Base-by-base conservation (phyloP, 495 filamentous ascomycete species). In the Pyrenula massariospora region DNA sequence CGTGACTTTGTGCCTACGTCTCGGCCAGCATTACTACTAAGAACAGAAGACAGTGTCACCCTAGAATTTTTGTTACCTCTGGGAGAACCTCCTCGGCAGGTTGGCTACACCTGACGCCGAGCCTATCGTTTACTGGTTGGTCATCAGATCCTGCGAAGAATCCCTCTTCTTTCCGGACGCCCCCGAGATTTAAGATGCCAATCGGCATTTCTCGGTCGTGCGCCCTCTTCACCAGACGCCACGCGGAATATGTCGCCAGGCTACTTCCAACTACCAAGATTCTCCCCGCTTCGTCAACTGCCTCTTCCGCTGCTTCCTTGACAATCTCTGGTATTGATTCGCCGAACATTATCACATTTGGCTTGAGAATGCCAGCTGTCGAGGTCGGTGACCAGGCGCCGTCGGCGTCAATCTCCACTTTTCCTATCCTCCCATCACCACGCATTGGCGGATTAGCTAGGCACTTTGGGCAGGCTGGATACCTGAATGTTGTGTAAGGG, bases 321-420 rank as follows among this genome's bases (percentile, higher is more conserved):
- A 90, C 84, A 2, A 63, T 55, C 1, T 66, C 63, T 2, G 78
- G 70, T 25, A 96, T 93, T 54, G 82, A 89, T 69, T 98, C 93
- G 2, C 93, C 93, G 67, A 98, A 98, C 89, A 98, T 95, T 54
- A 86, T 82, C 0, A 98, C 92, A 1, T 84, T 84, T 2, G 93
- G 93, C 65, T 98, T 97, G 48, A 98, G 63, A 15, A 98, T 80
- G 0, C 89, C 91, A 1, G 82, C 87, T 12, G 72, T 89, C 50
- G 86, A 91, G 0, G 70, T 68, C 1, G 78, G 61, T 54, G 73
- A 69, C 87, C 84, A 95, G 2, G 91, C 92, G 0, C 93, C 92
- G 58, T 96, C 91, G 0, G 59, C 56, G 59, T 96, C 92, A 5
- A 89, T 79, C 55, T 87, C 76, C 0, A 95, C 87, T 36, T 59